These are phyloP conservation scores for Penicillium occitanis DNA, from an alignment of 2,329 filamentous ascomycete species.

Conservation along the genomic window DNA sequence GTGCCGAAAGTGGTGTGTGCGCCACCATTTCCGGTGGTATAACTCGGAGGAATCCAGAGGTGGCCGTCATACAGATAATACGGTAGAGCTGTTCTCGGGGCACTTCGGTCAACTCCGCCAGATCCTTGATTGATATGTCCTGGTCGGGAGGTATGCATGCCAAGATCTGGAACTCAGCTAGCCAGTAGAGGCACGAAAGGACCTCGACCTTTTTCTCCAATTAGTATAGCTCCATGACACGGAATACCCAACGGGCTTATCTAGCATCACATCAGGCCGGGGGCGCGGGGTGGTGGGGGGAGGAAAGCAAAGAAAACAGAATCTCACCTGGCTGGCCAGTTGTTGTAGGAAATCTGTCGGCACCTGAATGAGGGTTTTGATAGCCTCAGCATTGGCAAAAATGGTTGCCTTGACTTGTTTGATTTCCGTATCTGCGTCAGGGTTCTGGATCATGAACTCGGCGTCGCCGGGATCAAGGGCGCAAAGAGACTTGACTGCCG, in stretches of 20 bases:
- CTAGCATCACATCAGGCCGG: background rate
- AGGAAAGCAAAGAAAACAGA: background rate
- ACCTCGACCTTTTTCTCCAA: slow-evolving; percentile 28
- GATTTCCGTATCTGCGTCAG: background rate
- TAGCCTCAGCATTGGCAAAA: background rate
- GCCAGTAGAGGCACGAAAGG: slow-evolving; percentile 45
- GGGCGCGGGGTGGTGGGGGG: too few species aligned
- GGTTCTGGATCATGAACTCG: background rate
- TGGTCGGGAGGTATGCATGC: slow-evolving; percentile 46
- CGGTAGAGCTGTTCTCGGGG: slow-evolving; percentile 41
- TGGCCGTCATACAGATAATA: slow-evolving; percentile 37
- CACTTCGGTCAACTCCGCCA: slow-evolving; percentile 45
- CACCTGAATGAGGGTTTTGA: background rate
- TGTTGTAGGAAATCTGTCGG: slow-evolving; percentile 29
- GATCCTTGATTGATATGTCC: slow-evolving; percentile 39
- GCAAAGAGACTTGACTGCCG: background rate
- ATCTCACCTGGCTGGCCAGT: slow-evolving; percentile 23
- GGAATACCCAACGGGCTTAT: background rate
- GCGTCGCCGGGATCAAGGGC: background rate
- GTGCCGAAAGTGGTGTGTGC: slow-evolving; percentile 42
- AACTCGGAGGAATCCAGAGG: slow-evolving; percentile 39
- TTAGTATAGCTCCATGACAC: background rate
- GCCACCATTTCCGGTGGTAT: slow-evolving; percentile 34
- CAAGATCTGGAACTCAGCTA: slow-evolving; percentile 48
- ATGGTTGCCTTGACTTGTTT: background rate